phyloP scores from a whole-genome alignment of 2,329 filamentous ascomycete species.

The Clarireedia monteithiana region DNA sequence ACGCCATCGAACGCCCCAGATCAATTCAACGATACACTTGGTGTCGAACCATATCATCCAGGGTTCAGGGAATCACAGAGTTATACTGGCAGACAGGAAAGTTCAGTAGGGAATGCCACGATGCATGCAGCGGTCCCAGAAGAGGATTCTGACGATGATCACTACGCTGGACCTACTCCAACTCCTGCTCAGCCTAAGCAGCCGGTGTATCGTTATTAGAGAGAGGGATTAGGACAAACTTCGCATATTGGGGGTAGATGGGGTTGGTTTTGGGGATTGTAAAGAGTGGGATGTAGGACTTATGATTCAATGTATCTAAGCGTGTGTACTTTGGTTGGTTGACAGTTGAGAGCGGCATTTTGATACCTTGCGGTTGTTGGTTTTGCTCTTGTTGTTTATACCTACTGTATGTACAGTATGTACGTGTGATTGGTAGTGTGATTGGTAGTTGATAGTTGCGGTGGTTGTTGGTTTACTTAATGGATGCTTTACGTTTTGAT shows the following conservation, averaged over 20 bases:
- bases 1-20: constrained; percentile 14
- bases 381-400: no score
- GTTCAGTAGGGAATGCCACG: constrained; percentile 15
- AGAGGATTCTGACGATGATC: constrained; percentile 11
- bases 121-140: constrained; percentile 24
- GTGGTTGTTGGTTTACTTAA: no score
- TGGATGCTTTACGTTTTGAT: no score
- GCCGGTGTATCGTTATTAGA: constrained; percentile 25
- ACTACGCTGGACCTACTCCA: constrained; percentile 12
- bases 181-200: constrained; percentile 12
- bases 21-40: constrained; percentile 25
- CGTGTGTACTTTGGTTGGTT: no score
- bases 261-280: background rate
- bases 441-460: no score
- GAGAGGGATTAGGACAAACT: background rate
- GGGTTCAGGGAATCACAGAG: constrained; percentile 25
- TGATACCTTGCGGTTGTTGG: no score
- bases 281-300: background rate
- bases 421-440: no score
- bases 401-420: no score
- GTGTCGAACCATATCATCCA: constrained; percentile 30
- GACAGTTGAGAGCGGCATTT: no score
- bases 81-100: constrained; percentile 23
- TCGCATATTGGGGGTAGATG: background rate
- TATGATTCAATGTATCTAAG: no score